These are phyloP conservation scores for Eudorina sp. DNA, from an alignment of 139 green algal species.

Conservation along the genomic window DNA sequence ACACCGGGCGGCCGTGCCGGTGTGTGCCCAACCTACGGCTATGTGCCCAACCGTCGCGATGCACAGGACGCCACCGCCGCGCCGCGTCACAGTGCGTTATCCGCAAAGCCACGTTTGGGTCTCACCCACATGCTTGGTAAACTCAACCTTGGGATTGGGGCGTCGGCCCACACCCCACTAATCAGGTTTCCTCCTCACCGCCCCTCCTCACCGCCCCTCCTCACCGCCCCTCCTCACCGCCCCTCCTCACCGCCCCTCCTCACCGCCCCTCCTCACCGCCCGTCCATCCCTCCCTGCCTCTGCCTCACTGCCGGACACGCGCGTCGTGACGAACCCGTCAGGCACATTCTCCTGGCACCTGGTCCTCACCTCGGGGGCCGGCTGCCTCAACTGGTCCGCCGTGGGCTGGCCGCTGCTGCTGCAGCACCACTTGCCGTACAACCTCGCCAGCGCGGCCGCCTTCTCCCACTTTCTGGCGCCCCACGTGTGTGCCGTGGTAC, in stretches of 20 bases:
- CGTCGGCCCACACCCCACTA: too few relatives aligned
- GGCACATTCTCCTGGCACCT: slow-evolving; percentile 10
- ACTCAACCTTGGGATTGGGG: too few relatives aligned
- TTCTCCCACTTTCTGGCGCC: not conserved
- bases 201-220: too few relatives aligned
- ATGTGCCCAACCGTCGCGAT: too few relatives aligned
- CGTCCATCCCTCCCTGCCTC: not conserved
- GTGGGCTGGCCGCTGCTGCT: slow-evolving; percentile 31
- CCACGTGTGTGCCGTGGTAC: not conserved
- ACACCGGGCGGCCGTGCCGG: too few relatives aligned
- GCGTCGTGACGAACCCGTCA: not conserved
- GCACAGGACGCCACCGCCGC: too few relatives aligned
- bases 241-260: not conserved
- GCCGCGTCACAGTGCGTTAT: too few relatives aligned
- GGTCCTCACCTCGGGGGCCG: slow-evolving; percentile 2
- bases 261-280: not conserved
- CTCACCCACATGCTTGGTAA: too few relatives aligned
- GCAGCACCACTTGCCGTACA: slow-evolving; percentile 21
- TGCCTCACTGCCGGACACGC: not conserved
- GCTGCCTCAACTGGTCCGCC: slow-evolving; percentile 14
- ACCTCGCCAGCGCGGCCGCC: not conserved
- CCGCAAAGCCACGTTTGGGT: too few relatives aligned
- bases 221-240: too few relatives aligned
- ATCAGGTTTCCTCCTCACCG: too few relatives aligned
- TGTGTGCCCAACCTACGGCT: too few relatives aligned